A percentile compares a stretch with the other conserved stretches of the same genome.
These are phyloP conservation scores for Phoma sp. DNA, from an alignment of 2,329 filamentous ascomycete species.

Conservation along the genomic window DNA sequence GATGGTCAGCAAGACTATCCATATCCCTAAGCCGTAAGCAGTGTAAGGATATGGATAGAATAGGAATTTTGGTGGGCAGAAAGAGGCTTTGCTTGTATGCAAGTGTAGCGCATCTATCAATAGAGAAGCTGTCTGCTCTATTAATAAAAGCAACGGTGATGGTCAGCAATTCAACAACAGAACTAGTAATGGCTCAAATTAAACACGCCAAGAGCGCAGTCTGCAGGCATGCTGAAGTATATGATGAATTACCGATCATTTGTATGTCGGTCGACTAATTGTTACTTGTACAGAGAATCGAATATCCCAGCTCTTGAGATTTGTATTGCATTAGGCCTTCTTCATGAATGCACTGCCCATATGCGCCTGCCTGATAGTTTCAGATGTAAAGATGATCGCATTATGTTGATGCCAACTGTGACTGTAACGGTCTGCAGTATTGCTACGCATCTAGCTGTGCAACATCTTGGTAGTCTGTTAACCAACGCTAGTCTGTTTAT, in stretches of 20 bases:
- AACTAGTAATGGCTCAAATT: neutral
- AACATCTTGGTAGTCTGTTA: constrained; percentile 3
- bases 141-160: neutral
- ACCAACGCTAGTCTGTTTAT: neutral
- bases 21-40: constrained; percentile 82
- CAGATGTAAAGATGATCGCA: neutral
- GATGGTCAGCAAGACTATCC: constrained; percentile 95
- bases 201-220: neutral
- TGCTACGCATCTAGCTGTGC: constrained; percentile 6
- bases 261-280: neutral
- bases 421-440: neutral
- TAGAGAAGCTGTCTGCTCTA: neutral
- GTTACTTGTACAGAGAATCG: constrained; percentile 8
- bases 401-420: neutral
- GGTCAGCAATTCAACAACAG: constrained; percentile 1
- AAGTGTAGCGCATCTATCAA: neutral
- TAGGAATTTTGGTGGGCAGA: neutral
- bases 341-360: neutral
- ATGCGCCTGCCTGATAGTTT: constrained; percentile 1
- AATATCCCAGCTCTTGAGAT: constrained; percentile 6
- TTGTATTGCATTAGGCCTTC: neutral
- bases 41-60: neutral
- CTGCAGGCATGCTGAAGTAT: neutral
- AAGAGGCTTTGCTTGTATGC: neutral
- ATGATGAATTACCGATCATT: neutral